Evolutionary conservation across 352 stramenopile genomes (phyloP).

Genomic region (Globisporangium parvum): DNA sequence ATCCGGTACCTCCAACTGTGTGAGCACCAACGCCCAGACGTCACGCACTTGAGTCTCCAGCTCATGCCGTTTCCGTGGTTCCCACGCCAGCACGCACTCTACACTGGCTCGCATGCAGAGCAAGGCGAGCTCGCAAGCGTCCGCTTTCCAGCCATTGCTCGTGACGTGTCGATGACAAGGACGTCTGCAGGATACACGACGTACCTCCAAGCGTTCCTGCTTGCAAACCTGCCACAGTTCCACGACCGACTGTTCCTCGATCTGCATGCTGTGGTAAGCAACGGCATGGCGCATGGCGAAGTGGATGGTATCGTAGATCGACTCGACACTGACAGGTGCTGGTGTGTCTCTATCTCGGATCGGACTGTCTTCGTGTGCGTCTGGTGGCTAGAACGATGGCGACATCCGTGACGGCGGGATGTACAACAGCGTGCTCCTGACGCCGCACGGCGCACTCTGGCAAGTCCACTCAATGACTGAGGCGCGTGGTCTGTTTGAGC

Average conservation of each 20-base stretch:
- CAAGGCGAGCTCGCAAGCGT: constrained; percentile 2
- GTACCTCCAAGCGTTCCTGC: constrained; percentile 38
- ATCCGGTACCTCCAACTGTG: constrained; percentile 69
- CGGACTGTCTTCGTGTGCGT: neutral
- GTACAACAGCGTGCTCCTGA: constrained; percentile 34
- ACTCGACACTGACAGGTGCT: neutral
- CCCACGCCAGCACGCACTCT: constrained; percentile 30
- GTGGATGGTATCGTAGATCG: no score
- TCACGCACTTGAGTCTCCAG: constrained; percentile 68
- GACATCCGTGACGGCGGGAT: constrained; percentile 28
- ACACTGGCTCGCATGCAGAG: constrained; percentile 3
- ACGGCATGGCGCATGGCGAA: neutral
- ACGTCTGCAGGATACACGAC: constrained; percentile 30
- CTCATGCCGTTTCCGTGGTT: constrained; percentile 87
- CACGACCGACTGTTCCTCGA: constrained; percentile 37
- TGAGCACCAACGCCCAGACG: constrained; percentile 44
- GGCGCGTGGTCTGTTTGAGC: constrained; percentile 9
- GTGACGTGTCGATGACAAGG: constrained; percentile 29
- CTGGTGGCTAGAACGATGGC: constrained; percentile 27
- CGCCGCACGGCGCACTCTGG: constrained; percentile 41
- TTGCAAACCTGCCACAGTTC: constrained; percentile 23
- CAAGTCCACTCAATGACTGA: constrained; percentile 18
- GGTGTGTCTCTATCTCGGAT: neutral
- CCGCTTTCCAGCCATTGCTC: constrained; percentile 26
- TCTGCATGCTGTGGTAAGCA: constrained; percentile 43